Base-by-base conservation (phyloP, 2,329 filamentous ascomycete genomes). In the Hymenoscyphus infarciens region DNA sequence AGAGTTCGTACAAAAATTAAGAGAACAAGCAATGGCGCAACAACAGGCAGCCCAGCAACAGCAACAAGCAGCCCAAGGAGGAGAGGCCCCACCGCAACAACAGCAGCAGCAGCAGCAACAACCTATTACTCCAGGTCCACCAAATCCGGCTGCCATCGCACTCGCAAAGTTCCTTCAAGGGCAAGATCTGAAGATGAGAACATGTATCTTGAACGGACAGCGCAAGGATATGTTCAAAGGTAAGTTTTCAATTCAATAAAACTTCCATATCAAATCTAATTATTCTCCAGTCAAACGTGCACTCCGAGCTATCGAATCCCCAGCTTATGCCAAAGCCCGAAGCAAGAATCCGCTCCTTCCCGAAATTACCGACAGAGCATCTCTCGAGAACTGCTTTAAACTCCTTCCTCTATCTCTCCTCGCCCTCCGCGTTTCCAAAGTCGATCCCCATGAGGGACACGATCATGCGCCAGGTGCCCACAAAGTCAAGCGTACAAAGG, bases 171-270 rank as follows among this genome's bases (percentile, higher is more conserved):
- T 96, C 78, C 80, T 99, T 64, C 87, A 87, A 69, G 77, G 83
- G 63, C 93, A 97, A 78, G 86, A 95, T 64, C 79, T 99, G 68
- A 99, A 99, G 83, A 83, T 85, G 19, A 84, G 95, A 67, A 97
- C 93, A 19, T 94, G 91, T 75, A 96, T 99, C 67, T 84, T 98
- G 68, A 93, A 97, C 69, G 95, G 95, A 72, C 93, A 97, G 82
- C 86, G 95, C 72, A 98, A 97, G 79, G 94, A 99, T 69, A 96
- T 99, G 91, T 98, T 99, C 78, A 90, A 89, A 83, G 92, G 92
- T 94, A 81, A 57, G 74, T 15, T 1, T 55, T 56, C n/a, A 53
- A 53, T 16, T 52, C 27, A 56, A 16, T 39, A 5, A 10, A 52
- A 25, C 45, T 22, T 11, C 5, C 8, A 53, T 54, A 13, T 10